Percentiles rank a stretch among this genome's conserved stretches.
Conservation (phyloP, 148 eudicot genomes). For the Rhododendron williamsianum region DNA sequence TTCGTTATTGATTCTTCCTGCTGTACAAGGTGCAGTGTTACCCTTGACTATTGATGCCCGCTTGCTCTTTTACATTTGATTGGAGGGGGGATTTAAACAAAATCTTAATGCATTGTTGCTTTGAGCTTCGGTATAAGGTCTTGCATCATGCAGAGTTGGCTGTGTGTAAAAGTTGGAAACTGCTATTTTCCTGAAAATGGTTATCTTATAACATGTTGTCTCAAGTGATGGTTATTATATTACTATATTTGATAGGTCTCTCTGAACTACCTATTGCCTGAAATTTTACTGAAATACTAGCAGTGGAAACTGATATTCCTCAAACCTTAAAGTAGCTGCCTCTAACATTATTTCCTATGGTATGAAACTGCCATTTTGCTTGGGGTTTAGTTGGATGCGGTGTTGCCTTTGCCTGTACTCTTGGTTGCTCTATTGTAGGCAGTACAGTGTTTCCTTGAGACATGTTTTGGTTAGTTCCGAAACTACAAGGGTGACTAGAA, state of each 20-base stretch:
- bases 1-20: not conserved
- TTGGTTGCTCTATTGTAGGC: not conserved
- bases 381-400: not conserved
- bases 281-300: not conserved
- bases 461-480: not conserved
- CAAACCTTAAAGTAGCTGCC: not conserved
- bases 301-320: not conserved
- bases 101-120: not conserved
- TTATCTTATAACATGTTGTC: not conserved
- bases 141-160: not conserved
- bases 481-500: not conserved
- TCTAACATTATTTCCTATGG: not conserved
- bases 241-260: not conserved
- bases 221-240: not conserved
- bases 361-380: not conserved
- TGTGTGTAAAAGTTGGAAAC: not conserved
- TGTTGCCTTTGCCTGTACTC: not conserved
- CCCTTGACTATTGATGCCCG: not conserved
- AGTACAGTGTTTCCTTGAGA: not conserved
- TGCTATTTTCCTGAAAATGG: not conserved
- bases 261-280: not conserved
- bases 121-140: not conserved
- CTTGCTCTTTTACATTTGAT: not conserved
- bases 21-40: not conserved
- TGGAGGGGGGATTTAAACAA: not conserved